Conservation (phyloP, 2,329 filamentous ascomycete species). For the Sporothrix brasiliensis region DNA sequence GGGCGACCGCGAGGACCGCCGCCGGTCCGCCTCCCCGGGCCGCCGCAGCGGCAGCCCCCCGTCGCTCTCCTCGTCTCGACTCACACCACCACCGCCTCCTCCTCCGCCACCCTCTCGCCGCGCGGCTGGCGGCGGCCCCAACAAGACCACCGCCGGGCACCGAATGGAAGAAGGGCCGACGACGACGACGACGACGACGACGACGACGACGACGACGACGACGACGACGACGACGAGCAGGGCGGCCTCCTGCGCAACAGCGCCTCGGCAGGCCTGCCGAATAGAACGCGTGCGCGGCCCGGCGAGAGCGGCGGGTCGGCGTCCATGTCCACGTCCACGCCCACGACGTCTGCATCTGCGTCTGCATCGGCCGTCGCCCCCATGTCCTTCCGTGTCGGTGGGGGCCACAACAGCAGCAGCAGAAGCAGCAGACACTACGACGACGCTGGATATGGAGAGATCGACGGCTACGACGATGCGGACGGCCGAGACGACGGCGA, state of each 20-base stretch:
- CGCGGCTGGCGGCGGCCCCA: neutral
- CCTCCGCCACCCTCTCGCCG: neutral
- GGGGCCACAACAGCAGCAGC: neutral
- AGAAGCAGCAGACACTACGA: constrained; percentile 28
- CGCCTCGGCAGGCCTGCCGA: constrained; percentile 26
- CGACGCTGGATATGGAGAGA: constrained; percentile 51
- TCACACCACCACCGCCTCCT: neutral
- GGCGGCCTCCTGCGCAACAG: neutral
- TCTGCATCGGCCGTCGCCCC: neutral
- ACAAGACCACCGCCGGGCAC: constrained; percentile 6
- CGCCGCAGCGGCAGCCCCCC: constrained; percentile 30
- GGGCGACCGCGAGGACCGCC: constrained; percentile 1
- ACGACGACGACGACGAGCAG: neutral
- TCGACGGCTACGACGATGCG: constrained; percentile 56
- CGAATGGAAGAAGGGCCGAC: neutral
- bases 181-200: neutral
- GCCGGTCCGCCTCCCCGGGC: constrained; percentile 33
- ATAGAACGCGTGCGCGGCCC: constrained; percentile 27
- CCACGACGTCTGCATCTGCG: neutral
- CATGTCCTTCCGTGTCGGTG: constrained; percentile 34
- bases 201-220: neutral
- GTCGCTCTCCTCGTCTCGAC: neutral
- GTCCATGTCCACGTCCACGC: neutral
- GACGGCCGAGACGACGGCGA: neutral
- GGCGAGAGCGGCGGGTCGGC: neutral